Base-by-base conservation (phyloP, 768 basidiomycete genomes). In the Kwoniella sp. region DNA sequence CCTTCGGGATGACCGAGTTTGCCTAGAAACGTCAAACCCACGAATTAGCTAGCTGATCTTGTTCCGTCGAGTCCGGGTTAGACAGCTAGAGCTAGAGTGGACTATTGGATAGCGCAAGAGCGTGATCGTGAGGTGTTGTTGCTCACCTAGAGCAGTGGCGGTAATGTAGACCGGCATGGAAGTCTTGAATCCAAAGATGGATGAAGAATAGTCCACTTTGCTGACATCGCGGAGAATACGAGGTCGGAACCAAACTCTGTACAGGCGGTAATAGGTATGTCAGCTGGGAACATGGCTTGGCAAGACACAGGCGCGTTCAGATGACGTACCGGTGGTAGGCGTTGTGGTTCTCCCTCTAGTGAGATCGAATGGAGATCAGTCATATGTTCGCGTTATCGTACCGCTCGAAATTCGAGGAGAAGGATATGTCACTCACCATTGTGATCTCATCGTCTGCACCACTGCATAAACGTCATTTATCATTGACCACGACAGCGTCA, bases 1-100 rank as follows among this genome's bases (percentile, higher is more conserved):
- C 95, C 95, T 64, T 96, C 91, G 0, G 93, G 92, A 76, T 98
- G 93, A 1, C 95, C 80, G 1, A 99, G 87, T 82, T 95, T 97
- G 60, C 93, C 78, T 62, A 19, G n/a, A n/a, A n/a, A n/a, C n/a
- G n/a, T n/a, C n/a, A n/a, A n/a, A n/a, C n/a, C n/a, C n/a, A n/a
- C n/a, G n/a, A n/a, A n/a, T n/a, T n/a, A n/a, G n/a, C n/a, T n/a
- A n/a, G n/a, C n/a, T n/a, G n/a, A n/a, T n/a, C n/a, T n/a, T n/a
- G n/a, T n/a, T n/a, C n/a, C n/a, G n/a, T n/a, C n/a, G n/a, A n/a
- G n/a, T n/a, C n/a, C n/a, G n/a, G n/a, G n/a, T n/a, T n/a, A n/a
- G n/a, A n/a, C n/a, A n/a, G n/a, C n/a, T n/a, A 33, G 13, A 33
- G 33, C 6, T 33, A 33, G 13, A 13, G 13, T 33, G 33, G 40